phyloP scores from a whole-genome alignment of 306 rosid species.

The Delonix regia region DNA sequence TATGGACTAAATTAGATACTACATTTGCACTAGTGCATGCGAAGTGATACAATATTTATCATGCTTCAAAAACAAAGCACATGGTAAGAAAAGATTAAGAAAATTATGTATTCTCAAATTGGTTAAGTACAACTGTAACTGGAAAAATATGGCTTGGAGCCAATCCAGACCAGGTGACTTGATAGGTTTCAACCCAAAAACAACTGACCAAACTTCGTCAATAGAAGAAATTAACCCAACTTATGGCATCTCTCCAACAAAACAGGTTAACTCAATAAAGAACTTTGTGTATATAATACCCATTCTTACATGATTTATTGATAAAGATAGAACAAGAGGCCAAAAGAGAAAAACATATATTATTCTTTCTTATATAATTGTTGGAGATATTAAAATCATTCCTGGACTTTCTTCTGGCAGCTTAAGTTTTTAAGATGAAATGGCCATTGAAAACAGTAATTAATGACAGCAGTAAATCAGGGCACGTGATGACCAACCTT shows the following conservation, averaged over 20 bases:
- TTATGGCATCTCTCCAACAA: not conserved
- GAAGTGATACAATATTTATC: not conserved
- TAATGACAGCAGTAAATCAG: not conserved
- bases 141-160: too few relatives aligned
- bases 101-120: not conserved
- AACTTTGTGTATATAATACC: not conserved
- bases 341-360: not conserved
- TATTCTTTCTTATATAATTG: conserved; percentile 15
- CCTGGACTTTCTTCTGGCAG: not conserved
- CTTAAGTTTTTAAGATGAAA: not conserved
- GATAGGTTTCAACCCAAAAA: too few relatives aligned
- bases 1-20: not conserved
- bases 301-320: not conserved
- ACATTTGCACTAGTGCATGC: not conserved
- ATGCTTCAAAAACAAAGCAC: not conserved
- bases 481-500: conserved; percentile 58
- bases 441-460: not conserved
- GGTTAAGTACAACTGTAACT: not conserved
- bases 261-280: too few relatives aligned
- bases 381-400: not conserved
- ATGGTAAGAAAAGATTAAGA: not conserved
- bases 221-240: too few relatives aligned
- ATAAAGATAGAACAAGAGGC: conserved; percentile 1
- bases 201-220: too few relatives aligned
- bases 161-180: too few relatives aligned